Conservation (phyloP, 805 yeast genomes). For the Suhomyces tanzawaensis region DNA sequence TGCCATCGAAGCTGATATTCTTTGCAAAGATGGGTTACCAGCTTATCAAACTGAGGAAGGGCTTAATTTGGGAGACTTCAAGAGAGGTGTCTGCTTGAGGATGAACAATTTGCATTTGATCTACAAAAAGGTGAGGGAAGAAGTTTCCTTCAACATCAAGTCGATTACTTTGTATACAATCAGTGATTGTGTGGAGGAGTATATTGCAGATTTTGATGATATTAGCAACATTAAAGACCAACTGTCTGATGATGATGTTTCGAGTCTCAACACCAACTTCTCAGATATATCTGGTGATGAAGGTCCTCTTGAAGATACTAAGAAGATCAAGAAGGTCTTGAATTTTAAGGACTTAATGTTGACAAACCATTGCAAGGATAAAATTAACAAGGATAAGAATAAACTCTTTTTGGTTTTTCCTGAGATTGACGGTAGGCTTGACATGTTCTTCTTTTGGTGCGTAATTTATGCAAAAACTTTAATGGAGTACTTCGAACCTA, state of each 20-base stretch:
- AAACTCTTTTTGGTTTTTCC: slow-evolving; percentile 30
- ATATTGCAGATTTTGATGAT: slow-evolving; percentile 31
- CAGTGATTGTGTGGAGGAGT: slow-evolving; percentile 39
- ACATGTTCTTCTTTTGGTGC: slow-evolving; percentile 43
- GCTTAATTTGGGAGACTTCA: slow-evolving; percentile 34
- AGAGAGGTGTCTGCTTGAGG: slow-evolving; percentile 36
- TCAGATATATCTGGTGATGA: slow-evolving; percentile 18
- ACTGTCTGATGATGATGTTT: slow-evolving; percentile 22
- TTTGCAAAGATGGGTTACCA: slow-evolving; percentile 43
- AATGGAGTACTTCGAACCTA: slow-evolving; percentile 33
- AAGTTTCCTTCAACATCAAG: slow-evolving; percentile 18
- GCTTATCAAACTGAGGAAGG: slow-evolving; percentile 28
- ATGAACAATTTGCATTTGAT: slow-evolving; percentile 19
- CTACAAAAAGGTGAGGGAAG: slow-evolving; percentile 23
- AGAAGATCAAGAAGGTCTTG: slow-evolving; percentile 34
- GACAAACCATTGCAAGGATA: slow-evolving; percentile 17
- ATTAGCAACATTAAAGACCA: slow-evolving; percentile 19
- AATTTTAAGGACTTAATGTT: slow-evolving; percentile 23
- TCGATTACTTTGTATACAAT: slow-evolving; percentile 33
- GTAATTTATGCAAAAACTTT: slow-evolving; percentile 36
- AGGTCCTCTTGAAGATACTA: slow-evolving; percentile 15
- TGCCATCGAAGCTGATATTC: slow-evolving; percentile 30
- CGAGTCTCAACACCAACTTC: slow-evolving; percentile 25
- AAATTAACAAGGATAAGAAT: slow-evolving; percentile 21
- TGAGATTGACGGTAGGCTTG: slow-evolving; percentile 37